Evolutionary conservation across 768 basidiomycete genomes (phyloP), one percentile per base, ranked within the genome.

Genomic region (Rhizopogon sp.): DNA sequence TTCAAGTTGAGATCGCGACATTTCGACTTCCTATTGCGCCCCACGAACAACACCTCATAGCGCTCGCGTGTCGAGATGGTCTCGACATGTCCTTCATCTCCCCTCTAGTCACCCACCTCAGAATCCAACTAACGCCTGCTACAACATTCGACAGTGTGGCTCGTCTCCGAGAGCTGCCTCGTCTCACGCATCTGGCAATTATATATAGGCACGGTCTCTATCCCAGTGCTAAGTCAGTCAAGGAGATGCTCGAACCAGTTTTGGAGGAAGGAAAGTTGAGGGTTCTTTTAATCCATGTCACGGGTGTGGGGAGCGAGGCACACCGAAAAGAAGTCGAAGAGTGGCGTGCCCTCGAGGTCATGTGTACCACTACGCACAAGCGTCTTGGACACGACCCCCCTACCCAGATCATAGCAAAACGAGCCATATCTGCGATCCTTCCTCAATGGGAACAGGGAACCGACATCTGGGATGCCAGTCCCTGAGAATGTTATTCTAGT

Each of bases 11-110:
- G 28, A 39, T 44, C 43, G 45, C 49, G 31, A 13, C 17, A 20
- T 51, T 25, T 53, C 43, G 22, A 33, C 49, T 56, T 43, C 49
- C 29, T 11, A 53, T 56, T 20, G 17, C 52, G 29, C 62, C 67
- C 8, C 58, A 53, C 40, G 72, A 72, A 54, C 71, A 70, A 43
- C 70, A 74, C 55, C 61, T 75, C 11, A 61, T 73, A 40, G 66
- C 70, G 0, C 45, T 69, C 2, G 60, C 72, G 5, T 71, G 72
- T 52, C 67, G 72, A 43, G 71, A 72, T 57, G 70, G 72, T 3
- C 65, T 73, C 62, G 69, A 72, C 56, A 59, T 64, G 39, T 55
- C 62, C 8, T 56, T 71, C 42, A 59, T 73, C 43, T 63, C 60
- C 5, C 62, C 70, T 5, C 37, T 62, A 20, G 66, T 72, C 37